Evolutionary conservation across 805 yeast genomes (phyloP).

Genomic region (Saturnispora sekii): DNA sequence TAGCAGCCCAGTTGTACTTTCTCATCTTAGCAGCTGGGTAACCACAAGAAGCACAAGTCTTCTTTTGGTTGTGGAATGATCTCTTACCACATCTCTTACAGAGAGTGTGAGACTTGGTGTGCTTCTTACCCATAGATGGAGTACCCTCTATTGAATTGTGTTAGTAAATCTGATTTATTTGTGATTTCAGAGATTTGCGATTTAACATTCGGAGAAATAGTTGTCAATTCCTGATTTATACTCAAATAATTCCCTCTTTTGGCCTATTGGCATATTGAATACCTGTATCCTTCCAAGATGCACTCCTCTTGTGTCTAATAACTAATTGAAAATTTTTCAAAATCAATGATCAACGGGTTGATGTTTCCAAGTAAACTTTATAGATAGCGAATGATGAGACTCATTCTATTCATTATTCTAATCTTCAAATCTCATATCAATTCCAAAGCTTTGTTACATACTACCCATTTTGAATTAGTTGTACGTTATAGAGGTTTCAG

Average conservation of each 20-base stretch:
- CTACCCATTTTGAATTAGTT: slow-evolving; percentile 9
- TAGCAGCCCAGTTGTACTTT: slow-evolving; percentile 98
- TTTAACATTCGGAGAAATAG: too few relatives aligned
- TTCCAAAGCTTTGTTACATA: slow-evolving; percentile 3
- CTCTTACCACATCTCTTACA: slow-evolving; percentile 99
- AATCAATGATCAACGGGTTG: too few relatives aligned
- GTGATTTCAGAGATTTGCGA: slow-evolving; percentile 3
- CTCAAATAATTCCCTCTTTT: too few relatives aligned
- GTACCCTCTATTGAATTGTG: slow-evolving; percentile 74
- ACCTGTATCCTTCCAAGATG: too few relatives aligned
- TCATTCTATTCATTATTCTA: too few relatives aligned
- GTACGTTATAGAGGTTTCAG: background rate
- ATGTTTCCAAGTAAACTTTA: too few relatives aligned
- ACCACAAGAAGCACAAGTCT: slow-evolving; percentile 98
- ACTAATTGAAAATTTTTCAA: too few relatives aligned
- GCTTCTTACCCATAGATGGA: slow-evolving; percentile 99
- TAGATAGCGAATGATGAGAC: too few relatives aligned
- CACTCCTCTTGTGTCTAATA: too few relatives aligned
- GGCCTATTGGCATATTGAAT: too few relatives aligned
- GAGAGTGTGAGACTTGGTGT: slow-evolving; percentile 98
- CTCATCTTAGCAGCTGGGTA: slow-evolving; percentile 99
- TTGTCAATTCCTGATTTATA: too few relatives aligned
- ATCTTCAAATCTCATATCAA: slow-evolving; percentile 7
- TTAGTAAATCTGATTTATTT: slow-evolving; percentile 15
- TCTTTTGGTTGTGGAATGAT: slow-evolving; percentile 98